These are phyloP conservation scores for Vigna radiata DNA, from an alignment of 306 rosid species.

Conservation along the genomic window DNA sequence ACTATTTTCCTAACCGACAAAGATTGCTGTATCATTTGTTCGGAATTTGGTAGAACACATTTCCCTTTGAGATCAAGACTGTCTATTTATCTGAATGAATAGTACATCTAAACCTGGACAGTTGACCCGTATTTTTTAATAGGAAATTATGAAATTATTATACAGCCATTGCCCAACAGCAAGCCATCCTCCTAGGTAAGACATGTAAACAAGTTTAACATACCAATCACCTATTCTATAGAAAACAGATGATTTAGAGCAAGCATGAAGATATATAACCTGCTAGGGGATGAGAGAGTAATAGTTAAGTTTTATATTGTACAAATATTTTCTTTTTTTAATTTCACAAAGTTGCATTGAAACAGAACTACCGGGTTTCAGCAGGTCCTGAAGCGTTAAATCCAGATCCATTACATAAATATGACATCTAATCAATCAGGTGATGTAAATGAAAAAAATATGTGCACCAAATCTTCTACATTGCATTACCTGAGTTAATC, in stretches of 20 bases:
- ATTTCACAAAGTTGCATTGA: constrained; percentile 20
- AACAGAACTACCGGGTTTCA: constrained; percentile 1
- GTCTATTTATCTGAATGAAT: constrained; percentile 5
- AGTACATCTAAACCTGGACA: constrained; percentile 19
- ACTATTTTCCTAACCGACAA: background rate
- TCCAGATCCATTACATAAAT: constrained; percentile 4
- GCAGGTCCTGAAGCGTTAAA: constrained; percentile 28
- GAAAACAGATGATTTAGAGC: background rate
- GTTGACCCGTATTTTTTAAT: background rate
- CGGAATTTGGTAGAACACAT: background rate
- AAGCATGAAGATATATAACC: constrained; percentile 21
- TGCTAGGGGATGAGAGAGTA: constrained; percentile 9
- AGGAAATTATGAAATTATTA: constrained; percentile 1
- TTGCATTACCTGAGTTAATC: constrained; percentile 64
- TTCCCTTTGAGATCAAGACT: background rate
- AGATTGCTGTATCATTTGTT: constrained; percentile 4
- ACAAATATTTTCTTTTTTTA: background rate
- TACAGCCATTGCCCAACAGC: background rate
- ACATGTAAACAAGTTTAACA: background rate
- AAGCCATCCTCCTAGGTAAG: background rate
- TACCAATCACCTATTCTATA: constrained; percentile 6
- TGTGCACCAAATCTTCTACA: constrained; percentile 26
- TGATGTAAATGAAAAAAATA: constrained; percentile 35
- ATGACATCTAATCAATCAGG: constrained; percentile 34
- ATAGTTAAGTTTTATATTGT: constrained; percentile 21